Evolutionary conservation across 2,329 filamentous ascomycete genomes (phyloP), one percentile per base, ranked within the genome.

Genomic region (Fonsecaea erecta): DNA sequence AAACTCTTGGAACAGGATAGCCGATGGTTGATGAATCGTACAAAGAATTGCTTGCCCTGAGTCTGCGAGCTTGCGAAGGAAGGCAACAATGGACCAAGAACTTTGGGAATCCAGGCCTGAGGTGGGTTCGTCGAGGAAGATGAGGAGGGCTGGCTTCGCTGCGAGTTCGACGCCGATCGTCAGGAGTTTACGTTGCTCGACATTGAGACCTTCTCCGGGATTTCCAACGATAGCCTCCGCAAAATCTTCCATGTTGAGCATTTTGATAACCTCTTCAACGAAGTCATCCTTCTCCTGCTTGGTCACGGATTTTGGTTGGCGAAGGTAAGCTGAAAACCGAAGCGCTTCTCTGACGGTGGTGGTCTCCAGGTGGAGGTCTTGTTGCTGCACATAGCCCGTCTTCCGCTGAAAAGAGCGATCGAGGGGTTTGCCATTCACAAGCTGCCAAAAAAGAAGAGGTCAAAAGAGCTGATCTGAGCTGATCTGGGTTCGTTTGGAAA

Each of bases 141-240:
- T 82, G 0, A 90, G 78, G 0, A 90, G 81, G 18, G 83, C 85
- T 0, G 88, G 88, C 71, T 89, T 86, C 0, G 88, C 88, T 6
- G 88, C 88, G 1, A 91, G 83, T 76, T 98, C 94, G 24, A 97
- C 93, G 75, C 92, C 94, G 68, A 97, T 96, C 0, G 92, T 97
- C 9, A 97, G 83, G 70, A 92, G 88, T 75, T 88, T 88, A 8
- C 86, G 82, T 73, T 88, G 86, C 72, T 88, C 86, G 32, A 85
- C 82, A 66, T 85, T 85, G 59, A 85, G 75, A 75, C 83, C 93
- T 80, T 95, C 91, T 52, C 93, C 93, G 0, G 91, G 91, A 37
- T 93, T 88, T 81, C 93, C 93, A 61, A 97, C 91, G 43, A 97
- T 85, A 12, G 93, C 93, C 73, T 96, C 92, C 6, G 92, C 91